Percentiles rank a stretch among this genome's conserved stretches.
Evolutionary conservation across 345 rosid species (phyloP).

Genomic region (Psidium friedrichsthalianum): DNA sequence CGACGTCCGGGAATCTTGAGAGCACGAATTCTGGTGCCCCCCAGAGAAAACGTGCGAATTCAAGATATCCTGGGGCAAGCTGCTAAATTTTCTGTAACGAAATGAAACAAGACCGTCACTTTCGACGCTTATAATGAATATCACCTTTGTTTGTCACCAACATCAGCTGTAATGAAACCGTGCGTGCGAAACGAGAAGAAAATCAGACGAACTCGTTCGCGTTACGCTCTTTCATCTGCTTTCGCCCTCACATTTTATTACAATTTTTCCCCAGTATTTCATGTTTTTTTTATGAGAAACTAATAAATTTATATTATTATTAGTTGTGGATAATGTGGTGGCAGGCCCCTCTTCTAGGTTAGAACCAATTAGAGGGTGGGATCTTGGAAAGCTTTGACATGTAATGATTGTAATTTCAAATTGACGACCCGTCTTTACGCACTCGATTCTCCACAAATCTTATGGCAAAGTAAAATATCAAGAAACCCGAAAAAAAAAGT

Average conservation of each 20-base stretch:
- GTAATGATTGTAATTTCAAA: background rate
- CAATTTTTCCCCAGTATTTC: no score
- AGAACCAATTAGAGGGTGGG: background rate
- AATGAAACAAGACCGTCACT: background rate
- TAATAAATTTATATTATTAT: no score
- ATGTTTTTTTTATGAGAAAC: background rate
- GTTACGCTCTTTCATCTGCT: background rate
- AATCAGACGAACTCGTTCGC: background rate
- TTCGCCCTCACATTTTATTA: background rate
- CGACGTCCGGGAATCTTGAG: background rate
- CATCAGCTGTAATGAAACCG: background rate
- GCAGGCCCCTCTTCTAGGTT: background rate
- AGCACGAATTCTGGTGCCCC: background rate
- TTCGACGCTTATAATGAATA: background rate
- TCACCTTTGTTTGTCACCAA: background rate
- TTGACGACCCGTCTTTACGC: background rate
- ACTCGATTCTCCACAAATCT: background rate
- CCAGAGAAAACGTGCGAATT: background rate
- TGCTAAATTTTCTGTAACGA: background rate
- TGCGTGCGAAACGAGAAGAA: background rate
- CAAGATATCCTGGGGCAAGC: background rate
- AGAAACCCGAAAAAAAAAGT: no score
- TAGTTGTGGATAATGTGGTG: background rate
- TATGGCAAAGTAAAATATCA: background rate
- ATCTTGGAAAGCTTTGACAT: background rate